Evolutionary conservation across 176 grass and related monocot genomes (phyloP), one percentile per base, ranked within the genome.

Genomic region (Musa beccarii): DNA sequence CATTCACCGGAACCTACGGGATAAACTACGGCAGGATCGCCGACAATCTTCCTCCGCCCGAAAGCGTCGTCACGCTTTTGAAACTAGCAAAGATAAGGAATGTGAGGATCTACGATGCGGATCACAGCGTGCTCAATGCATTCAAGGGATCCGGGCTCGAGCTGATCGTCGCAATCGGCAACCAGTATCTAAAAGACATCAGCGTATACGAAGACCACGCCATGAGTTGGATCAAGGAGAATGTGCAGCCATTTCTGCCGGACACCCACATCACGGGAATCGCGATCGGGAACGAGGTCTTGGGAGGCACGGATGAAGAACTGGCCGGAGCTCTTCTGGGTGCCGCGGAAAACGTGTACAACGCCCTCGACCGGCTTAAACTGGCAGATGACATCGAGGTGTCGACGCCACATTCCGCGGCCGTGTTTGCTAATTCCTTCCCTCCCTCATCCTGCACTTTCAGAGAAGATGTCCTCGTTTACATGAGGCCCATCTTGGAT

Each of bases 21-120:
- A 69, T 99, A 80, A 99, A 99, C 74, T 99, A 99, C 0, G 96
- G 96, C 17, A 84, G 96, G 63, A 94, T 99, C 51, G 96, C 96
- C 19, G 74, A 99, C 76, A 92, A 99, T 81, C 80, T 95, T 59
- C 96, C 89, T 19, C 66, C 91, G 9, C 86, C 96, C 6, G 96
- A 92, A 69, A 95, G 79, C 68, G 96, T 99, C 0, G 96, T 95
- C 6, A 74, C 75, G 24, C 91, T 99, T 11, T 83, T 99, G 19
- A 89, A 83, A 76, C 75, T 29, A 14, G 85, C 88, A 21, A 99
- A 89, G 80, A 86, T 99, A 86, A 89, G 89, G 83, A 99, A 99
- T 75, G 91, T 95, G 76, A 95, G 93, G 71, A 99, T 99, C 84
- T 99, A 87, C 22, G 89, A 99, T 53, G 68, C 85, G 0, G 89